Conservation (phyloP, 257 asterid genomes). For the Solanum clarkiae region DNA sequence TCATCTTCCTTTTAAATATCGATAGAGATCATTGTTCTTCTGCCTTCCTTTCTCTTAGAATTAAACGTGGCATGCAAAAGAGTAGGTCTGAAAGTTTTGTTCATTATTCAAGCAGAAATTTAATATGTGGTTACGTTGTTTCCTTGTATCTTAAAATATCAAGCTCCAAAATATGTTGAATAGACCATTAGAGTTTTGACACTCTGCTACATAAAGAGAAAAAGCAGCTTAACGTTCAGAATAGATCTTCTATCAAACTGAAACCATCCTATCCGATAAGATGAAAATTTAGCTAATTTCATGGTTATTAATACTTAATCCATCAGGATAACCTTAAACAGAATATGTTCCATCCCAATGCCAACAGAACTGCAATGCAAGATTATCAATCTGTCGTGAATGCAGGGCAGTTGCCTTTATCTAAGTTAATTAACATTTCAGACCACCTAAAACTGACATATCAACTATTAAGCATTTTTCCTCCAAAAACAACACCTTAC, state of each 20-base stretch:
- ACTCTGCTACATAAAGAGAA: background rate
- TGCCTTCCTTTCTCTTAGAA: background rate
- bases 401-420: background rate
- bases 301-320: background rate
- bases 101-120: background rate
- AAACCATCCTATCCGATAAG: background rate
- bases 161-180: background rate
- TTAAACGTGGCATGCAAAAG: background rate
- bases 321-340: background rate
- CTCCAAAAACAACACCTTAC: background rate
- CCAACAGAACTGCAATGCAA: background rate
- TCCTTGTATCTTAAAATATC: background rate
- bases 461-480: background rate
- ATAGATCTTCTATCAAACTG: background rate
- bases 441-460: background rate
- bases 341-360: background rate
- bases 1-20: background rate
- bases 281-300: background rate
- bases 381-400: background rate
- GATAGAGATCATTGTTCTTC: background rate
- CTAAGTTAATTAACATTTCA: background rate
- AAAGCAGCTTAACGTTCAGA: background rate
- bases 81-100: background rate
- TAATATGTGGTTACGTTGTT: background rate
- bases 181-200: background rate